These are phyloP conservation scores for Alloascoidea africana DNA, from an alignment of 805 yeast species.

Conservation along the genomic window DNA sequence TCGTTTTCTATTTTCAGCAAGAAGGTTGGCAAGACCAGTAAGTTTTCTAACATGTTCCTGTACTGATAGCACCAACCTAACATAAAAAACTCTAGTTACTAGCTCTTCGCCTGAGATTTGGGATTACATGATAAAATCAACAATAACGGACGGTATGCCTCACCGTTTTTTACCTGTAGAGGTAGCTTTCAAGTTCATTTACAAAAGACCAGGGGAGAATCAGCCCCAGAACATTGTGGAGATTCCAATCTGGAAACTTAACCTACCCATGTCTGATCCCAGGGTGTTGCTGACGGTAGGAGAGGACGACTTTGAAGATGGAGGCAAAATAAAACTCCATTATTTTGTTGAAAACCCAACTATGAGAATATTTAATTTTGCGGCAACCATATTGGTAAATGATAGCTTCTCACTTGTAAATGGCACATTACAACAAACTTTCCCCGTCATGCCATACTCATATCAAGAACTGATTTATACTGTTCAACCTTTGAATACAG, in stretches of 20 bases:
- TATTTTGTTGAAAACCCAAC: constrained; percentile 1
- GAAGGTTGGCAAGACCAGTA: not conserved
- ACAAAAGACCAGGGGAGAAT: constrained; percentile 13
- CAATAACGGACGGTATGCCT: not conserved
- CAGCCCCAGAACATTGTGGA: constrained; percentile 7
- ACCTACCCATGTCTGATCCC: constrained; percentile 55
- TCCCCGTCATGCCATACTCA: not conserved
- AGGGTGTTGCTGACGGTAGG: constrained; percentile 32
- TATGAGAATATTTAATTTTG: not conserved
- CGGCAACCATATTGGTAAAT: not conserved
- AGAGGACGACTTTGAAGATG: no score
- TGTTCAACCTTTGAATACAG: constrained; percentile 9
- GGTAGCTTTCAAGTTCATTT: constrained; percentile 15
- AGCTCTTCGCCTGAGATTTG: not conserved
- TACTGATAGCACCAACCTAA: not conserved
- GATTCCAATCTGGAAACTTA: constrained; percentile 30
- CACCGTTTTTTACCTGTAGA: constrained; percentile 9
- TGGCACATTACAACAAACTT: not conserved
- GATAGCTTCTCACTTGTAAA: not conserved
- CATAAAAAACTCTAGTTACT: not conserved
- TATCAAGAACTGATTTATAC: constrained; percentile 22
- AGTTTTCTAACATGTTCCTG: not conserved
- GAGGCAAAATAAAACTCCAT: not conserved
- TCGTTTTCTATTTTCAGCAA: not conserved
- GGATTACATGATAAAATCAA: not conserved